A percentile compares a stretch with the other conserved stretches of the same genome.
Conservation (phyloP, 768 basidiomycete species). For the Phylloporus arenicola region DNA sequence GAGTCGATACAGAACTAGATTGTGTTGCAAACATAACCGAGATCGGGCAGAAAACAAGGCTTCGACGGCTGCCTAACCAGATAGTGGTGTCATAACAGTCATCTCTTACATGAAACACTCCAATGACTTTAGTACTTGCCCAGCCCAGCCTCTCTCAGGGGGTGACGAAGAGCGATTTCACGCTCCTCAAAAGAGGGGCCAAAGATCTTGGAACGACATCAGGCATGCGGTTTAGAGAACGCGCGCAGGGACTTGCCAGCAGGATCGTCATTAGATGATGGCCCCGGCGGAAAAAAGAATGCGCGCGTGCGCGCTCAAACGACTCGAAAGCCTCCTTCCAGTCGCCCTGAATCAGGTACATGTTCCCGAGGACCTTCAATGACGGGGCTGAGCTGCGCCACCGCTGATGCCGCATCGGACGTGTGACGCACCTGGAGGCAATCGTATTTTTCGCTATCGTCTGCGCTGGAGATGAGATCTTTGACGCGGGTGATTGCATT, state of each 20-base stretch:
- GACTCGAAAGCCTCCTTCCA: neutral
- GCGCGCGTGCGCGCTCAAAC: neutral
- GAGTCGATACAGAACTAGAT: neutral
- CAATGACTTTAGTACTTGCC: too few relatives aligned
- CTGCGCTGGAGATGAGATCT: neutral
- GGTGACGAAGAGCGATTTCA: neutral
- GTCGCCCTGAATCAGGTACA: neutral
- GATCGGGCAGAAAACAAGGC: neutral
- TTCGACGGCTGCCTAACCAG: neutral
- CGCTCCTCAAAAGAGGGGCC: neutral
- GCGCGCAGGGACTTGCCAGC: neutral
- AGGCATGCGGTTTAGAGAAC: neutral
- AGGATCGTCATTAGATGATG: neutral
- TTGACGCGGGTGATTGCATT: neutral
- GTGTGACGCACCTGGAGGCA: neutral
- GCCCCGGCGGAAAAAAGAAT: neutral
- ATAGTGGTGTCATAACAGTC: too few relatives aligned
- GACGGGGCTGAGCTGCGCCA: neutral
- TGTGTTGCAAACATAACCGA: neutral
- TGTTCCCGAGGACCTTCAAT: neutral
- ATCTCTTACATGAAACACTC: too few relatives aligned
- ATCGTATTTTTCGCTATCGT: neutral
- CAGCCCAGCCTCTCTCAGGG: neutral
- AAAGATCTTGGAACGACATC: neutral
- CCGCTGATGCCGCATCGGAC: neutral